Conservation (phyloP, 2,329 filamentous ascomycete genomes). For the Neonectria sp. region DNA sequence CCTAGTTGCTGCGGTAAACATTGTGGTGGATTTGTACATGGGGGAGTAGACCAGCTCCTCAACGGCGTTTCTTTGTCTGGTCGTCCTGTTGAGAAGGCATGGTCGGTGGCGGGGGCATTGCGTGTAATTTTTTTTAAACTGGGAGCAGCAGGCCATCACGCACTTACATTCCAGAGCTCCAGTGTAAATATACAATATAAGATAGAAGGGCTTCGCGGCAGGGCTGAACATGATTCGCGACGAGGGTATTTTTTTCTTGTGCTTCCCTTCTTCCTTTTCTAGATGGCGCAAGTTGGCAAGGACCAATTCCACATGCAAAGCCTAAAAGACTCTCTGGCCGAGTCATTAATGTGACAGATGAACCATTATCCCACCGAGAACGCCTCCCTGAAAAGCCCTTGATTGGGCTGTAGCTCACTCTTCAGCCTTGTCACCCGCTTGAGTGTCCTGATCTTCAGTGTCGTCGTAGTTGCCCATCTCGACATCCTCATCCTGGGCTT, state of each 20-base stretch:
- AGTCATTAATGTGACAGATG: slow-evolving; percentile 29
- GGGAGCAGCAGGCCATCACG: slow-evolving; percentile 4
- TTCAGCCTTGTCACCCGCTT: slow-evolving; percentile 53
- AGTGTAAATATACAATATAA: slow-evolving; percentile 41
- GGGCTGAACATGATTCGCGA: slow-evolving; percentile 26
- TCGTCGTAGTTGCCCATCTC: slow-evolving; percentile 66
- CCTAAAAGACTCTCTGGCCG: slow-evolving; percentile 34
- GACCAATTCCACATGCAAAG: slow-evolving; percentile 29
- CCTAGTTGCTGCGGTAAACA: slow-evolving; percentile 92
- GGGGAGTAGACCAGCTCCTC: slow-evolving; percentile 48
- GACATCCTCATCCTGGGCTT: slow-evolving; percentile 63
- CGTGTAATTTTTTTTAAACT: slow-evolving; percentile 29
- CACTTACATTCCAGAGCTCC: slow-evolving; percentile 27
- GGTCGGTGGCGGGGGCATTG: slow-evolving; percentile 13
- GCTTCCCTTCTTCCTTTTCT: slow-evolving; percentile 21
- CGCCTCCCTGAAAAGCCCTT: slow-evolving; percentile 37
- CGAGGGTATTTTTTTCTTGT: slow-evolving; percentile 19
- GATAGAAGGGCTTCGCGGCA: slow-evolving; percentile 46
- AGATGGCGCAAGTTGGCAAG: slow-evolving; percentile 5
- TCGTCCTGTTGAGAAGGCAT: background rate
- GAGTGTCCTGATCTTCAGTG: slow-evolving; percentile 58
- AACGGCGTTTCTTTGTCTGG: background rate
- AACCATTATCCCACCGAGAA: slow-evolving; percentile 43
- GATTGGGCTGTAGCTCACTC: slow-evolving; percentile 41
- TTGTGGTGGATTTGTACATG: slow-evolving; percentile 91